Conservation (phyloP, 2,329 filamentous ascomycete species). For the Thielaviopsis musarum region DNA sequence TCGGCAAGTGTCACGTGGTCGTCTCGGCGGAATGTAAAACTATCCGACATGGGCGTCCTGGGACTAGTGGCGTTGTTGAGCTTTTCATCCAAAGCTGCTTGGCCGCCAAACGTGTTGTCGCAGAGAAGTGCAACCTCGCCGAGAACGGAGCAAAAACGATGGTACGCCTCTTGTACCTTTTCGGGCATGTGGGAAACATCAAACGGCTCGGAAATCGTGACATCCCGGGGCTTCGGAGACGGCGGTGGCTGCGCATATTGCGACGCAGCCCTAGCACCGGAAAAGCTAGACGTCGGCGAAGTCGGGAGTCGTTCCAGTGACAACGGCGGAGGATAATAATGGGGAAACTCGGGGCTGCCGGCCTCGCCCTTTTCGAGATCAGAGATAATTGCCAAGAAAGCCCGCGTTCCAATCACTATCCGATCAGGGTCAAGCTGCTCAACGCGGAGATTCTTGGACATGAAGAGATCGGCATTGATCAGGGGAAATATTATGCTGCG, state of each 20-base stretch:
- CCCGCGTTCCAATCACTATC: conserved; percentile 91
- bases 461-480: conserved; percentile 82
- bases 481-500: conserved; percentile 84
- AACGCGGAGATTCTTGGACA: conserved; percentile 58
- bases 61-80: conserved; percentile 63
- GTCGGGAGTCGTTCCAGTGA: conserved; percentile 30
- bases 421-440: conserved; percentile 91
- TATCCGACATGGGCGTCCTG: conserved; percentile 88
- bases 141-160: conserved; percentile 83
- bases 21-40: conserved; percentile 82
- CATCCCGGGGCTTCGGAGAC: conserved; percentile 22
- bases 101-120: conserved; percentile 91
- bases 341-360: conserved; percentile 68
- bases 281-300: conserved; percentile 27
- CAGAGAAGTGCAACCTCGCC: conserved; percentile 94
- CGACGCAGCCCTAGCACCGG: conserved; percentile 6
- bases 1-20: conserved; percentile 57
- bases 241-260: conserved; percentile 17
- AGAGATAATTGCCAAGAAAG: conserved; percentile 82
- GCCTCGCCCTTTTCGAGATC: conserved; percentile 76
- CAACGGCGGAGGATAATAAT: conserved; percentile 27
- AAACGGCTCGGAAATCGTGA: conserved; percentile 30
- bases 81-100: conserved; percentile 89
- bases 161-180: conserved; percentile 67
- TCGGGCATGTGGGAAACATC: conserved; percentile 54